phyloP scores from a whole-genome alignment of 495 filamentous ascomycete species.

The Hapsidospora chrysogenum region DNA sequence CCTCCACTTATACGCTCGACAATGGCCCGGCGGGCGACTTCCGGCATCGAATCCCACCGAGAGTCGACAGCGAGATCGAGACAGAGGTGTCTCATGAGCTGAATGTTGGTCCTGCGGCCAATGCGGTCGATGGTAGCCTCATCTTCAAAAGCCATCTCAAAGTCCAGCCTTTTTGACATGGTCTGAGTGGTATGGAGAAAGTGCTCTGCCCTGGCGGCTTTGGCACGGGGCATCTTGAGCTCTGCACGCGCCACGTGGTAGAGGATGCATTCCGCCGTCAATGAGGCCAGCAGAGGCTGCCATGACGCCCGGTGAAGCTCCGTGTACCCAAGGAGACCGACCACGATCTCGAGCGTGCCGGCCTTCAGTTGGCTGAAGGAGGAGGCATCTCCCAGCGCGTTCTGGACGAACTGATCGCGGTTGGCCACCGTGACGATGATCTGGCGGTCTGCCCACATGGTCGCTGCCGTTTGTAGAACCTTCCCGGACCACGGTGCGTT shows the following conservation, averaged over 20 bases:
- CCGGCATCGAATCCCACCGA: conserved; percentile 6
- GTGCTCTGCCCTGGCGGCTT: conserved; percentile 6
- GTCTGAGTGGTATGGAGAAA: conserved; percentile 1
- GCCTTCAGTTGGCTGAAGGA: conserved; percentile 5
- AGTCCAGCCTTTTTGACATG: conserved; percentile 4
- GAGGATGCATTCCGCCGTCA: conserved; percentile 5
- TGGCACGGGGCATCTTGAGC: conserved; percentile 1
- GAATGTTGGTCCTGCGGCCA: background rate
- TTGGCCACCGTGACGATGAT: conserved; percentile 3
- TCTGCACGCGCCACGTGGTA: conserved; percentile 6
- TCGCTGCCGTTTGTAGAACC: conserved; percentile 3
- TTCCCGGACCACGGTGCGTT: background rate
- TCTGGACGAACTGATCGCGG: conserved; percentile 3
- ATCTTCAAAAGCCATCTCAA: conserved; percentile 6
- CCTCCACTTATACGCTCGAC: conserved; percentile 5
- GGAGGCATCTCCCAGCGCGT: conserved; percentile 1
- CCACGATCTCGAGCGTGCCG: conserved; percentile 1
- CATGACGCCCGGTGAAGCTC: background rate
- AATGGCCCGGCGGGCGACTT: conserved; percentile 4
- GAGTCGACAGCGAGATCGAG: conserved; percentile 7
- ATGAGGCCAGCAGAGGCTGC: background rate
- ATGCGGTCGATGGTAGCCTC: background rate
- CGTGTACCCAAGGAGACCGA: background rate
- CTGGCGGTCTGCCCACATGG: conserved; percentile 4
- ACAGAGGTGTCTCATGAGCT: conserved; percentile 8